phyloP scores from a whole-genome alignment of 2,329 filamentous ascomycete species.

The Juglanconis juglandina region DNA sequence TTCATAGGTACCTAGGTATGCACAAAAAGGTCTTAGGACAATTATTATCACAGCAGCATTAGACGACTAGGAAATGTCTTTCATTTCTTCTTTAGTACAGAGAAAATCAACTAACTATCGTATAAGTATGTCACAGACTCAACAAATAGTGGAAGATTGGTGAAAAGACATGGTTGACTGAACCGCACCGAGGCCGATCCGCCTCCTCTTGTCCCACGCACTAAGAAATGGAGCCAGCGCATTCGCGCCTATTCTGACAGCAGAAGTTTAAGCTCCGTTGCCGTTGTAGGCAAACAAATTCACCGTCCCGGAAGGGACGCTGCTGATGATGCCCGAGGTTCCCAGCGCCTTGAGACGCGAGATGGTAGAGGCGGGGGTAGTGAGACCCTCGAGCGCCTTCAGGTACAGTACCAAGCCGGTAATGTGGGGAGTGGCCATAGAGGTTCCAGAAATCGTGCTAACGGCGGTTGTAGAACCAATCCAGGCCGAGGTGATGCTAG shows the following conservation, averaged over 20 bases:
- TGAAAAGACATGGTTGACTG: too few relatives aligned
- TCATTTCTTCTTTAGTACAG: too few relatives aligned
- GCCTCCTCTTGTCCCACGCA: background rate
- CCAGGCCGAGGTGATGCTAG: slow-evolving; percentile 40
- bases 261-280: slow-evolving; percentile 4
- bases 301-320: slow-evolving; percentile 7
- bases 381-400: slow-evolving; percentile 27
- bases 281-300: slow-evolving; percentile 10
- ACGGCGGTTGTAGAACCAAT: slow-evolving; percentile 34
- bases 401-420: slow-evolving; percentile 58
- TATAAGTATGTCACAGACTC: too few relatives aligned
- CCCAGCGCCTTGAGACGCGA: slow-evolving; percentile 8
- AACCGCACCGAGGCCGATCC: too few relatives aligned
- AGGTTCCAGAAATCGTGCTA: slow-evolving; percentile 54
- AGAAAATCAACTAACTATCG: too few relatives aligned
- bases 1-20: too few relatives aligned
- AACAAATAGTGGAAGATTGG: too few relatives aligned
- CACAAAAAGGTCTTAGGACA: too few relatives aligned
- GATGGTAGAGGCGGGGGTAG: background rate
- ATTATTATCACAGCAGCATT: too few relatives aligned
- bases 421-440: slow-evolving; percentile 60
- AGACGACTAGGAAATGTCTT: too few relatives aligned
- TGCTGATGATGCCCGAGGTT: slow-evolving; percentile 1
- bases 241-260: background rate
- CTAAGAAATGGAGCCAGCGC: too few relatives aligned